phyloP scores from a whole-genome alignment of 2,329 filamentous ascomycete genomes.

The Arachnomyces sp. region DNA sequence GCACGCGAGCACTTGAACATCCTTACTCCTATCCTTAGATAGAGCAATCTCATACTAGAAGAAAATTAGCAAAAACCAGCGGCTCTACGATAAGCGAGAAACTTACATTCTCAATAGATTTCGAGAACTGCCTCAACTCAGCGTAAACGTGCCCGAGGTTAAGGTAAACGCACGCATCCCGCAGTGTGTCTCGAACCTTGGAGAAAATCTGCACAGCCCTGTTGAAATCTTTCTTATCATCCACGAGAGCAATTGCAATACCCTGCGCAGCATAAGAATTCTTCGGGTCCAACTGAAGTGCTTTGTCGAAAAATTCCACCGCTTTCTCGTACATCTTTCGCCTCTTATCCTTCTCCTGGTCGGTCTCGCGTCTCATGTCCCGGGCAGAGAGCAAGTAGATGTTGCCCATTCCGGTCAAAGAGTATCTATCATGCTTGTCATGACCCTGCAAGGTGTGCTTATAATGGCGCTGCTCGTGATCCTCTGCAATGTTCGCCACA shows the following conservation, averaged over 20 bases:
- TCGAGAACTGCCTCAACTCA: conserved; percentile 80
- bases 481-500: conserved; percentile 71
- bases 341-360: conserved; percentile 83
- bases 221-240: conserved; percentile 85
- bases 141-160: conserved; percentile 91
- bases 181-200: conserved; percentile 82
- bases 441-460: conserved; percentile 91
- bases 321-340: conserved; percentile 80
- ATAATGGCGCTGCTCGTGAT: conserved; percentile 86
- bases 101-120: conserved; percentile 72
- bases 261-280: conserved; percentile 97
- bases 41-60: conserved; percentile 72
- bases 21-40: conserved; percentile 67
- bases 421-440: conserved; percentile 97
- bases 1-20: conserved; percentile 73
- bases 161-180: conserved; percentile 78
- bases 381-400: conserved; percentile 78
- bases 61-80: conserved; percentile 13
- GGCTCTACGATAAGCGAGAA: neutral
- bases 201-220: conserved; percentile 78
- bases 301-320: conserved; percentile 98
- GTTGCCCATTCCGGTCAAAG: conserved; percentile 94
- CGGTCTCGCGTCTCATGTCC: conserved; percentile 87
- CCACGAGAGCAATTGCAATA: conserved; percentile 84
- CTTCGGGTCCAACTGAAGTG: conserved; percentile 83